Percentiles rank a stretch among this genome's conserved stretches.
Evolutionary conservation across 345 rosid genomes (phyloP).

Genomic region (Euclidium syriacum): DNA sequence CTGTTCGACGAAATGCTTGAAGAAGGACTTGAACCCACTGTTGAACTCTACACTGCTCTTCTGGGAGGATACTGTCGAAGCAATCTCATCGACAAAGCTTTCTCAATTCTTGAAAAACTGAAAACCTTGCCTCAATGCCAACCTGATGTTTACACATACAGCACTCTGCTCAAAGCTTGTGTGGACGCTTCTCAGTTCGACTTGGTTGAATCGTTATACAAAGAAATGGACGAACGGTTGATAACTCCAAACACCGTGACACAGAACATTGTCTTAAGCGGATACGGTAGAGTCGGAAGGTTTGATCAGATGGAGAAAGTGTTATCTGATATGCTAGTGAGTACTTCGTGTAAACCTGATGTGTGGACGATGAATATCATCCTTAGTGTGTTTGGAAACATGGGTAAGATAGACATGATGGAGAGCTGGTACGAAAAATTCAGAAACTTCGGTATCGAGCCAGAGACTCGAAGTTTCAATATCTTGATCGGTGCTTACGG

Average conservation of each 20-base stretch:
- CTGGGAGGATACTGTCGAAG: constrained; percentile 69
- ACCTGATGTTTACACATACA: constrained; percentile 80
- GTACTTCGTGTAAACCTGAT: constrained; percentile 61
- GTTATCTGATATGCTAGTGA: constrained; percentile 68
- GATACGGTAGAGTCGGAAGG: constrained; percentile 66
- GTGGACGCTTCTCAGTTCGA: constrained; percentile 61
- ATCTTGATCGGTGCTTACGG: constrained; percentile 86
- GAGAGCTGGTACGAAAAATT: constrained; percentile 94
- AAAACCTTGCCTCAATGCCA: constrained; percentile 64
- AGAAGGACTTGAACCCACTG: constrained; percentile 68
- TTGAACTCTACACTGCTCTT: constrained; percentile 75
- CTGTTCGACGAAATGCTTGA: constrained; percentile 74
- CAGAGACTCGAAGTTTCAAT: constrained; percentile 82
- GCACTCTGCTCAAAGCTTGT: constrained; percentile 68
- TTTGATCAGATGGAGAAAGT: constrained; percentile 86
- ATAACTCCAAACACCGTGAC: constrained; percentile 81
- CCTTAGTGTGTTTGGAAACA: constrained; percentile 76
- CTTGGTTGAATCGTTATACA: constrained; percentile 51
- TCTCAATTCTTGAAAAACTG: constrained; percentile 54
- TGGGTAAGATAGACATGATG: constrained; percentile 79
- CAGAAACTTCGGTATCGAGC: constrained; percentile 69
- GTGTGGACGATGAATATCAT: constrained; percentile 92
- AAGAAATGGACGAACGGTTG: constrained; percentile 62
- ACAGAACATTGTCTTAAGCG: constrained; percentile 83
- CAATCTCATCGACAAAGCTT: constrained; percentile 59